phyloP scores from a whole-genome alignment of 176 grass and related monocot species.

The Triticum aestivum region DNA sequence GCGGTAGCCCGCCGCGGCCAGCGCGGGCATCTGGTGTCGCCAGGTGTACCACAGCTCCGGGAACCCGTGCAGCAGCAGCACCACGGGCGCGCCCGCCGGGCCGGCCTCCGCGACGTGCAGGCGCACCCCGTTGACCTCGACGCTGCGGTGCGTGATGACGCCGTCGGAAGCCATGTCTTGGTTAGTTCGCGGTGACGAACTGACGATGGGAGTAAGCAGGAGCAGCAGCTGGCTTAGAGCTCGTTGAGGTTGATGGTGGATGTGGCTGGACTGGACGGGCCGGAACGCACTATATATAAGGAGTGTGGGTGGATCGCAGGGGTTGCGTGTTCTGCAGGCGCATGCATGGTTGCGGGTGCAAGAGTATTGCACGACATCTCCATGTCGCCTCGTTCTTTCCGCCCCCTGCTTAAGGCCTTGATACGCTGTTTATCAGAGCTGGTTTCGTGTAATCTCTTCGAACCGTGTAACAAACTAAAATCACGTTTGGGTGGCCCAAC shows the following conservation, averaged over 20 bases:
- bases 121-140: conserved; percentile 35
- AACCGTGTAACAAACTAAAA: too few species aligned
- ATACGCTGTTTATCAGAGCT: too few species aligned
- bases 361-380: too few species aligned
- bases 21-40: conserved; percentile 51
- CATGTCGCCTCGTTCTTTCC: too few species aligned
- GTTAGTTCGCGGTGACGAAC: neutral
- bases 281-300: neutral
- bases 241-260: neutral
- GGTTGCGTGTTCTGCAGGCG: too few species aligned
- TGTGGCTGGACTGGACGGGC: too few species aligned
- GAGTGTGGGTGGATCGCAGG: neutral
- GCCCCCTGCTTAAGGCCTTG: too few species aligned
- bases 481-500: too few species aligned
- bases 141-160: conserved; percentile 41
- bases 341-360: too few species aligned
- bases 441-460: too few species aligned
- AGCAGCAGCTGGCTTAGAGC: neutral
- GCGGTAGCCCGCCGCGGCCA: conserved; percentile 36
- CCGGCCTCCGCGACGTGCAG: conserved; percentile 51
- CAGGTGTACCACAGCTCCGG: conserved; percentile 53
- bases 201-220: neutral
- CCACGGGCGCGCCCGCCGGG: neutral
- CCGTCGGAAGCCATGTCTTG: neutral
- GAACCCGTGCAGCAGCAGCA: conserved; percentile 58